Percentiles rank a stretch among this genome's conserved stretches.
Evolutionary conservation across 331 rosid genomes (phyloP).

Genomic region (Saraca asoca): DNA sequence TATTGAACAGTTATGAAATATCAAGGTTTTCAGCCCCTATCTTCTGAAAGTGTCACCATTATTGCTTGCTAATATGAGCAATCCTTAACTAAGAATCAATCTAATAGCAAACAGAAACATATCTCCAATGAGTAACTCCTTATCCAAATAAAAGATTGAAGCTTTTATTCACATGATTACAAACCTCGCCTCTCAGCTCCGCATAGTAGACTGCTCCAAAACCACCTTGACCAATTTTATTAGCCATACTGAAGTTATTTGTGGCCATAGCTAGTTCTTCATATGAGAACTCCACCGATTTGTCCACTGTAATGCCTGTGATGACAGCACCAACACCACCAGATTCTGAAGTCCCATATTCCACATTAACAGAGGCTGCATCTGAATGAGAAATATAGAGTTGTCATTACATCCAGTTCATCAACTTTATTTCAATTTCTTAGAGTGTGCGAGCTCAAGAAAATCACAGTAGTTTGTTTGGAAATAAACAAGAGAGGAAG

Average conservation of each 20-base stretch:
- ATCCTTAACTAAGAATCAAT: neutral
- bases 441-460: neutral
- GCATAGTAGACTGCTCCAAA: constrained; percentile 84
- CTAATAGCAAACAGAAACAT: neutral
- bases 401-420: neutral
- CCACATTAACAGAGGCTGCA: constrained; percentile 40
- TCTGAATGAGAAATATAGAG: constrained; percentile 27
- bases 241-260: constrained; percentile 63
- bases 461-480: neutral
- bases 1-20: neutral
- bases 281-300: constrained; percentile 72
- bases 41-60: neutral
- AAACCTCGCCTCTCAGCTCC: constrained; percentile 89
- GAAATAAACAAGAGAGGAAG: neutral
- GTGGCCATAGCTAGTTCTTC: constrained; percentile 82
- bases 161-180: constrained; percentile 31
- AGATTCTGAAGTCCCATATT: neutral
- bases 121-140: neutral
- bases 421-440: constrained; percentile 3
- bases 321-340: constrained; percentile 33
- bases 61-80: neutral
- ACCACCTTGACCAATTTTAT: constrained; percentile 90
- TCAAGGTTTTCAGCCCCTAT: neutral
- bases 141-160: neutral
- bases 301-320: constrained; percentile 52